Conservation (phyloP, 768 basidiomycete genomes). For the Leccinum subgranulosum region DNA sequence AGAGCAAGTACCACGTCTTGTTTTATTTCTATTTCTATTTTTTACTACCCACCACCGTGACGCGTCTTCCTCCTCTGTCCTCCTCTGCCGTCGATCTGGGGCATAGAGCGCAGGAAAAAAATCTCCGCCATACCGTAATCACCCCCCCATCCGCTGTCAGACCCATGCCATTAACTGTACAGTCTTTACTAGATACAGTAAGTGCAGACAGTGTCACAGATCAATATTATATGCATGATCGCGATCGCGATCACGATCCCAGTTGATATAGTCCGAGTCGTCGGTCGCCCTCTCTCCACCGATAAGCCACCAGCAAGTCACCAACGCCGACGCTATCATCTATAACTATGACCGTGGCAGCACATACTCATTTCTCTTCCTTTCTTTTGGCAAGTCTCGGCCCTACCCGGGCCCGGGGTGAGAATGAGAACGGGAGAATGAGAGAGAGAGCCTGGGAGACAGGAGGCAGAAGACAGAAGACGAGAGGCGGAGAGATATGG, state of each 20-base stretch:
- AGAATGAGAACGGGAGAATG: not conserved
- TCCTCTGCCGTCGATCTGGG: constrained; percentile 3
- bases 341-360: constrained; percentile 18
- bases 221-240: not conserved
- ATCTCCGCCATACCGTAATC: constrained; percentile 19
- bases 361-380: not conserved
- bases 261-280: not conserved
- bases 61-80: not conserved
- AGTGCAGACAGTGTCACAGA: not conserved
- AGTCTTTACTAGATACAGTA: not conserved
- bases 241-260: not conserved
- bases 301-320: constrained; percentile 14
- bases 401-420: constrained; percentile 1
- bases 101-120: constrained; percentile 26
- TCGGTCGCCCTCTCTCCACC: constrained; percentile 8
- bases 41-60: not conserved
- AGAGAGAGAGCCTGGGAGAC: not conserved
- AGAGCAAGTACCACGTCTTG: constrained; percentile 7
- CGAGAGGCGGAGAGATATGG: not conserved
- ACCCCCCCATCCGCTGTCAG: constrained; percentile 11
- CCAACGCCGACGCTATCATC: not conserved
- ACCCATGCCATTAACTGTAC: not conserved
- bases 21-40: not conserved
- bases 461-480: not conserved
- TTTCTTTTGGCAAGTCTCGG: not conserved